phyloP scores from a whole-genome alignment of 768 basidiomycete genomes.

The Termitomyces sp. region DNA sequence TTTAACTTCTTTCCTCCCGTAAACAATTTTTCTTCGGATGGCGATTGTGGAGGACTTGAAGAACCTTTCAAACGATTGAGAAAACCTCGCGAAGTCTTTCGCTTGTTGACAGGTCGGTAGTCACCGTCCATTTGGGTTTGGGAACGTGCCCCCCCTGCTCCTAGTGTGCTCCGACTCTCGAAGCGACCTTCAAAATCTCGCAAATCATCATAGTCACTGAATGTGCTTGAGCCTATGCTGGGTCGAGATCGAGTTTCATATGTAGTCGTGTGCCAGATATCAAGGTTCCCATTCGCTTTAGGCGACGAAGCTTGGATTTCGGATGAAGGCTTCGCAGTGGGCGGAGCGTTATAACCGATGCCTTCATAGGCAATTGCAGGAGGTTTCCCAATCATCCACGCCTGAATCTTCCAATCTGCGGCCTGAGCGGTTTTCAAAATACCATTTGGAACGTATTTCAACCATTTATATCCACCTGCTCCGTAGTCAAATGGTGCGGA shows the following conservation, averaged over 20 bases:
- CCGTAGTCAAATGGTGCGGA: constrained; percentile 5
- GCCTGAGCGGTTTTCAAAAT: constrained; percentile 94
- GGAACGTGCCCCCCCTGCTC: constrained; percentile 31
- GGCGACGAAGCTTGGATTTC: constrained; percentile 25
- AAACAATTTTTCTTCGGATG: constrained; percentile 36
- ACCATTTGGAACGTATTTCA: constrained; percentile 93
- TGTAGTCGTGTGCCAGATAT: constrained; percentile 28
- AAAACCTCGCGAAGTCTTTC: constrained; percentile 68
- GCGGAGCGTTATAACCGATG: constrained; percentile 71
- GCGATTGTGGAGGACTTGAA: constrained; percentile 40
- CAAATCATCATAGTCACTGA: constrained; percentile 87
- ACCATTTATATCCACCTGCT: constrained; percentile 87
- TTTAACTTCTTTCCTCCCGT: constrained; percentile 56
- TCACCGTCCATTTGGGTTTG: constrained; percentile 28
- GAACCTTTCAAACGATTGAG: constrained; percentile 58
- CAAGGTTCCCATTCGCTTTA: constrained; percentile 25
- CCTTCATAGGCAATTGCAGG: constrained; percentile 82
- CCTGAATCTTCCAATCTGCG: constrained; percentile 95
- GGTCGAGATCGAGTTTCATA: constrained; percentile 52
- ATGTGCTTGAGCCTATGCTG: constrained; percentile 67
- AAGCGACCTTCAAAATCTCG: constrained; percentile 86
- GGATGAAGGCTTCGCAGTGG: constrained; percentile 20
- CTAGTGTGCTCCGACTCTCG: constrained; percentile 75
- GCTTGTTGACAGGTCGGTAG: constrained; percentile 35
- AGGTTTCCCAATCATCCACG: constrained; percentile 96